These are phyloP conservation scores for Phytopythium boreale DNA, from an alignment of 352 stramenopile genomes.

Conservation along the genomic window DNA sequence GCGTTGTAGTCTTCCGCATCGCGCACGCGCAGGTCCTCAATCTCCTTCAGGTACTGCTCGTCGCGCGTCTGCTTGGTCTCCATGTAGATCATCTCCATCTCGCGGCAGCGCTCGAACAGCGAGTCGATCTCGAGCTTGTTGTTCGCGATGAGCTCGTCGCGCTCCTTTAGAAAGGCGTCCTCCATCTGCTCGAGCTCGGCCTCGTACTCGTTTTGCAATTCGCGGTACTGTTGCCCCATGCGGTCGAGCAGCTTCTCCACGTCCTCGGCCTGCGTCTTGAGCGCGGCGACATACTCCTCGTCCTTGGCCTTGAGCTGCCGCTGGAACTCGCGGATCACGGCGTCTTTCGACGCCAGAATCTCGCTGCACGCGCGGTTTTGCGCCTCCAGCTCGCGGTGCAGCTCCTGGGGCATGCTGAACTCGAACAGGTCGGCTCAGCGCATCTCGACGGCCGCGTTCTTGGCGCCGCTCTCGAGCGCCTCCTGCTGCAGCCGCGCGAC, in stretches of 20 bases:
- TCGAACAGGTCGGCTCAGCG: conserved; percentile 89
- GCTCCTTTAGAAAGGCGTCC: conserved; percentile 91
- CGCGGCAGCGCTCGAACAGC: conserved; percentile 89
- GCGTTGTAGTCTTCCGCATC: conserved; percentile 95
- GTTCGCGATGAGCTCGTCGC: conserved; percentile 83
- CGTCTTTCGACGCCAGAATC: conserved; percentile 91
- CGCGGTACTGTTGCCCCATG: conserved; percentile 91
- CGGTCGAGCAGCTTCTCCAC: conserved; percentile 86
- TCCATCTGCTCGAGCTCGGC: conserved; percentile 92
- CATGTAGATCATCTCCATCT: conserved; percentile 95
- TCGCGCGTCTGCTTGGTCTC: conserved; percentile 89
- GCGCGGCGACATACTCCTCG: conserved; percentile 92
- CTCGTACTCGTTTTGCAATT: conserved; percentile 94
- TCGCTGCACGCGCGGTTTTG: conserved; percentile 87
- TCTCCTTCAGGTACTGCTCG: conserved; percentile 89
- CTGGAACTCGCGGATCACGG: conserved; percentile 89
- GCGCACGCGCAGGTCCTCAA: conserved; percentile 88
- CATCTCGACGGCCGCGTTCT: conserved; percentile 94
- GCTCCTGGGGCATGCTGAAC: conserved; percentile 92
- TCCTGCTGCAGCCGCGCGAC: conserved; percentile 90
- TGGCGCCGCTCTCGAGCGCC: conserved; percentile 82
- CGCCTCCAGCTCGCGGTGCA: conserved; percentile 86
- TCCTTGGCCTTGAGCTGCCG: conserved; percentile 92
- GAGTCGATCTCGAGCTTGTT: conserved; percentile 92
- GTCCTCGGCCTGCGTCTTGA: conserved; percentile 90